Percentiles rank a stretch among this genome's conserved stretches.
Evolutionary conservation across 805 yeast genomes (phyloP).

Genomic region (Pichia paraexigua): DNA sequence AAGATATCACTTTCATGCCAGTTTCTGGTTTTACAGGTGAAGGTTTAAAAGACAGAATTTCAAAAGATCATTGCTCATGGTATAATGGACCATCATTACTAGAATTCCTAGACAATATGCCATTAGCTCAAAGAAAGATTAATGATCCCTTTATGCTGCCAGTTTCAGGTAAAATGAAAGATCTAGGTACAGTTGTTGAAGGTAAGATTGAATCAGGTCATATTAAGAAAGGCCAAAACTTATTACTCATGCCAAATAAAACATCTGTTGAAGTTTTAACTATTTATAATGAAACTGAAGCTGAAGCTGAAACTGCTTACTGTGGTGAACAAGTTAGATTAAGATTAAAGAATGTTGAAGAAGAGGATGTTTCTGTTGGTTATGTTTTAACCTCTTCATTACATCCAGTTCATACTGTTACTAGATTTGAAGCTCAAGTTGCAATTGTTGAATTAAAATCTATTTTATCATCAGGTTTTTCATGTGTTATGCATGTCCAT

Average conservation of each 20-base stretch:
- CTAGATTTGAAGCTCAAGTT: constrained; percentile 88
- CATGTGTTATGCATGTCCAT: constrained; percentile 98
- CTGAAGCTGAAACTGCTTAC: constrained; percentile 79
- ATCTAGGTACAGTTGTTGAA: constrained; percentile 94
- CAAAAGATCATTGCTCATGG: constrained; percentile 76
- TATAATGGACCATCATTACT: constrained; percentile 86
- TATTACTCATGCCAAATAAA: constrained; percentile 91
- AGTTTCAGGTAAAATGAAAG: constrained; percentile 88
- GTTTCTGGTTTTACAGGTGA: constrained; percentile 98
- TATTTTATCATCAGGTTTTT: constrained; percentile 88
- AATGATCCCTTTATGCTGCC: constrained; percentile 98
- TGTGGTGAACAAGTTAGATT: constrained; percentile 98
- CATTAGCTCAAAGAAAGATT: constrained; percentile 73
- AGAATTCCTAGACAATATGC: constrained; percentile 81
- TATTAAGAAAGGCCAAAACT: constrained; percentile 65
- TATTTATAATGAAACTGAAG: constrained; percentile 92
- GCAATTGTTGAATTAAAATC: constrained; percentile 96
- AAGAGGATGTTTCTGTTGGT: constrained; percentile 90
- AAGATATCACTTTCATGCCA: constrained; percentile 89
- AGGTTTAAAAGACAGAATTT: constrained; percentile 82
- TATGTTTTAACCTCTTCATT: constrained; percentile 81
- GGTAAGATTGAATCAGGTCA: constrained; percentile 98
- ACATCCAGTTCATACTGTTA: constrained; percentile 86
- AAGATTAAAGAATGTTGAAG: constrained; percentile 91
- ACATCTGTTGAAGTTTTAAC: constrained; percentile 74